phyloP scores from a whole-genome alignment of 2,329 filamentous ascomycete species.

The Paracamarosporium sp. region DNA sequence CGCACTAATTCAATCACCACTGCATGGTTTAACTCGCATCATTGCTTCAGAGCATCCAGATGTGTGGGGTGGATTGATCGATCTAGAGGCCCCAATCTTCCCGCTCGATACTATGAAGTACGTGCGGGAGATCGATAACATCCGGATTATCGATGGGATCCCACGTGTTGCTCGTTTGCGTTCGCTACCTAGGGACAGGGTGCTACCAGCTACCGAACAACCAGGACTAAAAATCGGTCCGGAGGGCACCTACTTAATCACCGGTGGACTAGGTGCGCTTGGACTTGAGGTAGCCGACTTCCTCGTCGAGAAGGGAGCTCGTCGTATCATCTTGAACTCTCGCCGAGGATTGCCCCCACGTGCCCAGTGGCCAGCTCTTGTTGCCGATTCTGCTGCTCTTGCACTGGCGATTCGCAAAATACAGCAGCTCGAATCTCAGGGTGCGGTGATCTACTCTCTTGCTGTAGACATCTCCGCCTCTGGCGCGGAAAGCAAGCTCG shows the following conservation, averaged over 20 bases:
- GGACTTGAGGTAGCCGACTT: conserved; percentile 51
- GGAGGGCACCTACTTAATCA: conserved; percentile 45
- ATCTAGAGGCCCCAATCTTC: too few relatives aligned
- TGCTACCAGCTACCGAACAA: conserved; percentile 24
- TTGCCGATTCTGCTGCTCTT: too few relatives aligned
- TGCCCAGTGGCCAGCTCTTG: too few relatives aligned
- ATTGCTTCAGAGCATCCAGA: conserved; percentile 49
- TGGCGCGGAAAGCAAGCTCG: conserved; percentile 26
- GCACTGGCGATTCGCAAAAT: conserved; percentile 17
- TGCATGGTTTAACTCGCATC: conserved; percentile 48
- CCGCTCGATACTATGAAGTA: conserved; percentile 48
- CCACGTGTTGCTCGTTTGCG: conserved; percentile 40
- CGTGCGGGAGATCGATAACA: conserved; percentile 44
- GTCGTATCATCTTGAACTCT: conserved; percentile 45
- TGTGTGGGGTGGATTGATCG: conserved; percentile 48
- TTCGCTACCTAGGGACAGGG: conserved; percentile 21
- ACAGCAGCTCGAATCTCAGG: conserved; percentile 20
- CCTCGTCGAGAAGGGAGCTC: conserved; percentile 39
- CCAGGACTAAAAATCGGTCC: conserved; percentile 4
- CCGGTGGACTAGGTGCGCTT: conserved; percentile 50
- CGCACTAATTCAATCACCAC: conserved; percentile 44
- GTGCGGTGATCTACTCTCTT: conserved; percentile 42
- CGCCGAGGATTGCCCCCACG: too few relatives aligned
- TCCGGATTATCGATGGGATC: conserved; percentile 47
- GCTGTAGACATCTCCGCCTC: conserved; percentile 43